A percentile compares a stretch with the other conserved stretches of the same genome.
phyloP scores from a whole-genome alignment of 192 early-diverging fungal species.

The Coemansia sp. region DNA sequence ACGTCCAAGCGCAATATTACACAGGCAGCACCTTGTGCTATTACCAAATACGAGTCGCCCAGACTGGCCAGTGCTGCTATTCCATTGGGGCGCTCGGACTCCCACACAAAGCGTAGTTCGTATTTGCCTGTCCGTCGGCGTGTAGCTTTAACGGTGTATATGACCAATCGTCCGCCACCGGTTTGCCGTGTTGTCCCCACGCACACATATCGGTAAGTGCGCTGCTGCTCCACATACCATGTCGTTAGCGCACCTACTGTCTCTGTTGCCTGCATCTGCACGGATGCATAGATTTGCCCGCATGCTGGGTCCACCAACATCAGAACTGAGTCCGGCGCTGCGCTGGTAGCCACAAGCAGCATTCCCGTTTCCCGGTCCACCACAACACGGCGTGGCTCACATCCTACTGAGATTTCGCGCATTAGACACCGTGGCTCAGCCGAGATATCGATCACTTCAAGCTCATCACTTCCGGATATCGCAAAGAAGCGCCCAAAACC shows the following conservation, averaged over 20 bases:
- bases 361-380: slow-evolving; percentile 29
- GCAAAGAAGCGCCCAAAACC: slow-evolving; percentile 8
- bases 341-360: slow-evolving; percentile 22
- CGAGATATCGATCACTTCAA: slow-evolving; percentile 14
- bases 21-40: slow-evolving; percentile 21
- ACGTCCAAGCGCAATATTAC: slow-evolving; percentile 40
- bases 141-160: slow-evolving; percentile 35
- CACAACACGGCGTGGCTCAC: slow-evolving; percentile 31
- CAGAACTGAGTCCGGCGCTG: slow-evolving; percentile 10
- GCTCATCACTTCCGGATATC: neutral
- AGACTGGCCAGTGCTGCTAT: slow-evolving; percentile 34
- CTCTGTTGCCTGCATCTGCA: slow-evolving; percentile 21
- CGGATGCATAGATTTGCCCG: slow-evolving; percentile 16
- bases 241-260: slow-evolving; percentile 25
- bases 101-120: slow-evolving; percentile 49
- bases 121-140: slow-evolving; percentile 5
- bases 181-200: slow-evolving; percentile 32
- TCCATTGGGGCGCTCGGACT: slow-evolving; percentile 26
- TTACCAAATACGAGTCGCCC: slow-evolving; percentile 39
- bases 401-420: slow-evolving; percentile 10
- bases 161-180: slow-evolving; percentile 30
- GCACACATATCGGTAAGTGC: slow-evolving; percentile 39
- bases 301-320: slow-evolving; percentile 14
- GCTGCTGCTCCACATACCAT: slow-evolving; percentile 36
- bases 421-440: slow-evolving; percentile 16